phyloP scores from a whole-genome alignment of 192 early-diverging fungal species.

The Coemansia aciculifera region DNA sequence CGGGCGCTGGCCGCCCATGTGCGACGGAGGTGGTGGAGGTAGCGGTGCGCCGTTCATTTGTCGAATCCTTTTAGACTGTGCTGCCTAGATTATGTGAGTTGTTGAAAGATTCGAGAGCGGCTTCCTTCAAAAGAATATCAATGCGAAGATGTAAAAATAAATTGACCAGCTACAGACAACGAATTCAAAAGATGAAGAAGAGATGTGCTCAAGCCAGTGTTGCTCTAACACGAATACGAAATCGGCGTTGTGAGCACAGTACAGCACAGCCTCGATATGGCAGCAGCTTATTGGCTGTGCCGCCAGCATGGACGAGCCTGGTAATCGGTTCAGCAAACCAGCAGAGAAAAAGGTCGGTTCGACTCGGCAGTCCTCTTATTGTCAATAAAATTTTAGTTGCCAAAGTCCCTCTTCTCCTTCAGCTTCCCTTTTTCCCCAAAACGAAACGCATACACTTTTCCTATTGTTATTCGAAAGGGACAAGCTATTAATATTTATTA shows the following conservation, averaged over 20 bases:
- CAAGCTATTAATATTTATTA: background rate
- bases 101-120: background rate
- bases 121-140: background rate
- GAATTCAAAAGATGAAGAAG: background rate
- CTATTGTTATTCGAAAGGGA: background rate
- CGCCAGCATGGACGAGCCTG: background rate
- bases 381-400: background rate
- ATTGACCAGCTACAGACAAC: background rate
- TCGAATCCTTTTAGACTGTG: background rate
- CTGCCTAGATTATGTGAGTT: background rate
- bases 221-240: background rate
- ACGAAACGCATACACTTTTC: background rate
- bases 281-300: background rate
- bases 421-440: slow-evolving; percentile 5
- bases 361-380: background rate
- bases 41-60: slow-evolving; percentile 14
- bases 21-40: slow-evolving; percentile 19
- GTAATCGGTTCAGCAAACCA: background rate
- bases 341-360: background rate
- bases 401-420: background rate
- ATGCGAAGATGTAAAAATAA: background rate
- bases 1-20: slow-evolving; percentile 17
- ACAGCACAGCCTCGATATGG: background rate
- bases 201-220: background rate
- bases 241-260: background rate